phyloP scores from a whole-genome alignment of 1,284 basidiomycete genomes.

The Cystobasidium slooffiae region DNA sequence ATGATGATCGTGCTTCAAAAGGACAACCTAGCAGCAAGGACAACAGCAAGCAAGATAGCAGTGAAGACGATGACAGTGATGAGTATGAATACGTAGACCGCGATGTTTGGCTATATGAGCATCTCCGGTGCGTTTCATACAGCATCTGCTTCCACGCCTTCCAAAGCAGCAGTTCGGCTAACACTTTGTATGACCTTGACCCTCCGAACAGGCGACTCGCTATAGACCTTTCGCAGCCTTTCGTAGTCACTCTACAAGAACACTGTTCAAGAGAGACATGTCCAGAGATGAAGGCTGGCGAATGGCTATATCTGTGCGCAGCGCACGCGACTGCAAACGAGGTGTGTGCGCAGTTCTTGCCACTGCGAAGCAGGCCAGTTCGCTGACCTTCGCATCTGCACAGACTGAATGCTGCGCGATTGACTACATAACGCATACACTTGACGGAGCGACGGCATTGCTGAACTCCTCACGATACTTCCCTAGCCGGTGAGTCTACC shows the following conservation, averaged over 20 bases:
- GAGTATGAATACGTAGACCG: constrained; percentile 71
- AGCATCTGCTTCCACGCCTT: not conserved
- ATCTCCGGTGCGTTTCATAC: constrained; percentile 69
- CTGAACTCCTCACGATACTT: constrained; percentile 89
- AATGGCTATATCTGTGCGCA: constrained; percentile 95
- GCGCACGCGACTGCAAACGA: constrained; percentile 65
- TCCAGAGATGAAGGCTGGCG: constrained; percentile 95
- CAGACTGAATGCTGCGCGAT: constrained; percentile 89
- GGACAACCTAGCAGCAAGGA: not conserved
- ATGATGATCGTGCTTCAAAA: not conserved
- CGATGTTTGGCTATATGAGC: constrained; percentile 91
- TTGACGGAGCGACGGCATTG: constrained; percentile 91
- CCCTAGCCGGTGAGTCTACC: constrained; percentile 72
- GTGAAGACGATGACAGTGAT: constrained; percentile 57
- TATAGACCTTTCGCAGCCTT: constrained; percentile 85
- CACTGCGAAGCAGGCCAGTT: not conserved
- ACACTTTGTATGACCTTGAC: not conserved
- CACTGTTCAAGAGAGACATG: constrained; percentile 82
- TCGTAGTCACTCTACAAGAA: constrained; percentile 81
- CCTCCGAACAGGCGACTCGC: constrained; percentile 72
- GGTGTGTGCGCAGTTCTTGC: constrained; percentile 65
- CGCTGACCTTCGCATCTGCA: not conserved
- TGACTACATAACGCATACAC: constrained; percentile 93
- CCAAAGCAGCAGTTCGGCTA: not conserved
- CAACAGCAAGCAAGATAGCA: constrained; percentile 21